Evolutionary conservation across 768 basidiomycete species (phyloP), one percentile per base, ranked within the genome.

Genomic region (Leccinellum albellum): DNA sequence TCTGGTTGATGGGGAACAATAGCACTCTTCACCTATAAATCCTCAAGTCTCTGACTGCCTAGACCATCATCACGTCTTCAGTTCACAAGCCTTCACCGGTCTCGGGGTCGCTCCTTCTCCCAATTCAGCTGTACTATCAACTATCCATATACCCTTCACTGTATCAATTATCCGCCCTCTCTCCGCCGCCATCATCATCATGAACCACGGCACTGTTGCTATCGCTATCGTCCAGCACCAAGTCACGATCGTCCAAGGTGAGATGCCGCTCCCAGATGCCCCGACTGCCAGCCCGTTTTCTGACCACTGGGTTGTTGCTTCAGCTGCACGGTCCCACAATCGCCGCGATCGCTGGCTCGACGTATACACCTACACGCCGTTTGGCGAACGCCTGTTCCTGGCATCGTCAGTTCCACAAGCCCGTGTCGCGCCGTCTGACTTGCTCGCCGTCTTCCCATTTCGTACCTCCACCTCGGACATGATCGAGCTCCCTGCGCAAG

Each of bases 181-280:
- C 47, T 46, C 37, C 29, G 73, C 20, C 20, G 2, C 71, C 68
- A n/a, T n/a, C n/a, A n/a, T n/a, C 17, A 77, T 58, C 33, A 67
- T 84, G 77, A 72, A 79, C 62, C 70, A 81, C 66, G 84, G 87
- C 51, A 78, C 81, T 40, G 73, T 88, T 57, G 88, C 86, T 51
- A 80, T 89, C 55, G 88, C 88, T 21, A 66, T 88, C 56, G 84
- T 89, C 47, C 82, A 84, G 61, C 82, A 80, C 63, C 82, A 84
- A 66, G 82, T 89, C 32, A 82, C 81, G 77, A 68, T 89, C 58
- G 83, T 88, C 24, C 83, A 86, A 82, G 82, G 88, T 86, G 63
- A 55, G 70, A 33, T 33, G 8, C 13, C 40, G 21, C 23, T 10
- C 17, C 54, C 12, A 33, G 37, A 40, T 6, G 50, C 51, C 55